Conservation (phyloP, 164 flowering plant genomes). For the Litsea cubeba region DNA sequence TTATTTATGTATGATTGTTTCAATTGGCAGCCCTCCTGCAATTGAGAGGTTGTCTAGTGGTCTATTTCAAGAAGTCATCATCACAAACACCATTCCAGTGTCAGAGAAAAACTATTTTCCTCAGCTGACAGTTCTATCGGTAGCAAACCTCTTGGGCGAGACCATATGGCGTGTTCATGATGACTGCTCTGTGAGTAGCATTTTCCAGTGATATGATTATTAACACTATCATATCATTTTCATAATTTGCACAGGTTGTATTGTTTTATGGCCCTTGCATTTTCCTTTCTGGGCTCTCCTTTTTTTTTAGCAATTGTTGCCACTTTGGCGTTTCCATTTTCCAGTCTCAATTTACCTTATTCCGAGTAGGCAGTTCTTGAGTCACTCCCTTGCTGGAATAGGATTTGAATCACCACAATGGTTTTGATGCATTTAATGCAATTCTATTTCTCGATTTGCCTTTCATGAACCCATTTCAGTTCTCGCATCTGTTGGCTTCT, state of each 20-base stretch:
- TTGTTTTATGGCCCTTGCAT: slow-evolving; percentile 2
- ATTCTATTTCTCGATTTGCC: not conserved
- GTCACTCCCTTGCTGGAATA: not conserved
- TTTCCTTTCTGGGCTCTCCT: not conserved
- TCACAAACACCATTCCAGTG: slow-evolving; percentile 81
- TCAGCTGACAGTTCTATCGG: slow-evolving; percentile 74
- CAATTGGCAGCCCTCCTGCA: slow-evolving; percentile 71
- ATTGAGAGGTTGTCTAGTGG: slow-evolving; percentile 84
- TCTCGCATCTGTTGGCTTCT: slow-evolving; percentile 6
- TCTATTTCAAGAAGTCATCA: slow-evolving; percentile 83
- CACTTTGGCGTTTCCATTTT: not conserved
- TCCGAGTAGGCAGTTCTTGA: not conserved
- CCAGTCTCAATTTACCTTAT: not conserved
- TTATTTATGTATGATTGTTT: slow-evolving; percentile 2
- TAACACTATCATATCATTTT: slow-evolving; percentile 3
- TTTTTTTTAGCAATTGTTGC: slow-evolving; percentile 3
- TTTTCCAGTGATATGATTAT: slow-evolving; percentile 33
- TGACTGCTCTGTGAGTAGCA: slow-evolving; percentile 89
- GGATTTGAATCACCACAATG: not conserved
- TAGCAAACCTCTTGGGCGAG: slow-evolving; percentile 86
- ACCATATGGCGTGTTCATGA: slow-evolving; percentile 96
- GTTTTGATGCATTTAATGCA: not conserved
- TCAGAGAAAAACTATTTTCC: slow-evolving; percentile 74
- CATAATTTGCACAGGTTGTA: slow-evolving; percentile 4
- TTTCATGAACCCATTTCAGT: not conserved